Evolutionary conservation across 1,284 basidiomycete genomes (phyloP), one percentile per base, ranked within the genome.

Genomic region (Tylopilus microsporus): DNA sequence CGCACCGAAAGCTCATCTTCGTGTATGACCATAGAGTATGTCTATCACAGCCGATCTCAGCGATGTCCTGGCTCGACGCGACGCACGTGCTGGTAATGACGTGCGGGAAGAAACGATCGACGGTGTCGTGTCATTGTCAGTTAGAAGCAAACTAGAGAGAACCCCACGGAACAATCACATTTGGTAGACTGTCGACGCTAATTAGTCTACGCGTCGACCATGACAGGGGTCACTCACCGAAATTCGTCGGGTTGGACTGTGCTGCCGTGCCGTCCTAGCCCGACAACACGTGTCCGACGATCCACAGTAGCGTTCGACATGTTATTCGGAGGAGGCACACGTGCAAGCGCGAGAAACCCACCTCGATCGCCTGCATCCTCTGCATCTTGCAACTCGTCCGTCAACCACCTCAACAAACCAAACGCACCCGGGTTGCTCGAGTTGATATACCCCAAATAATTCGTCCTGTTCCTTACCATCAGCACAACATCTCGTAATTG

Each of bases 11-110:
- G 70, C 70, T 90, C 81, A 69, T 92, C 91, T 69, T 92, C 89
- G 62, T 92, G 90, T 87, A 69, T 92, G 91, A 2, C 90, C 90
- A 66, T 80, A 91, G 76, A 92, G 91, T 48, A 91, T 83, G 62
- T 81, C 85, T 87, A 57, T 6, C 34, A 59, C 8, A 63, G n/a
- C 61, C 48, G 62, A 36, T 16, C 36, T 37, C 3, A 37, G 36
- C 10, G 36, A 37, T 37, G 36, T 37, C 10, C 36, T 3, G 55
- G 25, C 45, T 45, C 45, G 49, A 13, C 36, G 49, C 36, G 37
- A 53, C 53, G 4, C 52, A 77, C 83, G 43, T 63, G 85, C 87
- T 86, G 34, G 87, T 86, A 60, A 92, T 89, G 58, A 91, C 87
- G 68, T 91, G 87, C 30, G 86, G 82, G 5, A 89, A 85, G 72